Base-by-base conservation (phyloP, 2,329 filamentous ascomycete genomes). In the Sporothrix brasiliensis region DNA sequence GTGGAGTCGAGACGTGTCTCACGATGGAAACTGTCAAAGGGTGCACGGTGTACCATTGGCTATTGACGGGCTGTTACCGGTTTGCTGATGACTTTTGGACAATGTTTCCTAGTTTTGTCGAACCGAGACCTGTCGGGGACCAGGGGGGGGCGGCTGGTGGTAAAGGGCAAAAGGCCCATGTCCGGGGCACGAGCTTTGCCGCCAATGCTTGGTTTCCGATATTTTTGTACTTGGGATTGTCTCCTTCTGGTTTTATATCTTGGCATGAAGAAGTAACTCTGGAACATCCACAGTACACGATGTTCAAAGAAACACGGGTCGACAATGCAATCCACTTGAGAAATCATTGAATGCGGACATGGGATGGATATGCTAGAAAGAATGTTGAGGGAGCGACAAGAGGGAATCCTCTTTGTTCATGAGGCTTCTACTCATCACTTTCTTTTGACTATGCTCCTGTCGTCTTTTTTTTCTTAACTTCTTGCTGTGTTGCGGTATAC, bases 1-100 rank as follows among this genome's bases (percentile, higher is more conserved):
- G 68, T 71, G 65, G 70, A 68, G 66, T 67, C 70, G 72, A 70
- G 71, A 73, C 72, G 54, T 73, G 72, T 73, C 71, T 73, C 72
- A 73, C 30, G 66, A 71, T 70, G 68, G 71, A 52, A 60, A 68
- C 65, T 4, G 71, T 47, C 30, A 52, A 52, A 66, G 58, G 63
- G 49, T 47, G 39, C 65, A 68, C 49, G 68, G 66, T 30, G 54
- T 69, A 58, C 21, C 50, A 68, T 71, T 69, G 67, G 56, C 69
- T 58, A 54, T 56, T 65, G 34, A 27, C 47, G 30, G 24, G 47
- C 54, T 50, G 47, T 21, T 49, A 41, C 24, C 50, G 21, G 49
- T 16, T 58, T 50, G 21, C 14, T 54, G 21, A 14, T 61, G 21
- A 24, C 47, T 52, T 63, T 63, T 67, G 65, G 54, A 9, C 56